Evolutionary conservation across 768 basidiomycete species (phyloP).

Genomic region (Phylloporus rhodoxanthus): DNA sequence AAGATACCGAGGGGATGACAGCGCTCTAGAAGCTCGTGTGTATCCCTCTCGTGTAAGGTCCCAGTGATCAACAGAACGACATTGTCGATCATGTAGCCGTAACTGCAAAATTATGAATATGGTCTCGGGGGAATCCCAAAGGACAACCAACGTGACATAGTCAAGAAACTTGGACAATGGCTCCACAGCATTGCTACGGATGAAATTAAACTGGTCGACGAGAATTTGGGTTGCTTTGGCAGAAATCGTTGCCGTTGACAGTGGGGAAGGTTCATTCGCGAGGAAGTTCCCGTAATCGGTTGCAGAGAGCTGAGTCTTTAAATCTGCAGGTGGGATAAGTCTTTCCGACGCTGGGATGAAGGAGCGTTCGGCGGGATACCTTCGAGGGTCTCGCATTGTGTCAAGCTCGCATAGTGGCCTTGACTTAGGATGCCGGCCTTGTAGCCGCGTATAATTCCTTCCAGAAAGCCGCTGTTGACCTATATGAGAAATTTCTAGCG

Average conservation of each 20-base stretch:
- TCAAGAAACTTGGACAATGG: constrained; percentile 91
- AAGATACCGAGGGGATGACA: constrained; percentile 97
- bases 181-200: constrained; percentile 85
- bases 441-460: constrained; percentile 86
- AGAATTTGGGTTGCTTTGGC: constrained; percentile 94
- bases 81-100: constrained; percentile 99
- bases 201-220: constrained; percentile 95
- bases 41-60: constrained; percentile 94
- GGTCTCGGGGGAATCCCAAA: constrained; percentile 3
- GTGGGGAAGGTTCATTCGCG: constrained; percentile 89
- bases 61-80: constrained; percentile 96
- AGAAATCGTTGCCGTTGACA: constrained; percentile 92
- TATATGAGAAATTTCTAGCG: constrained; percentile 31
- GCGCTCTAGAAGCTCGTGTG: constrained; percentile 90
- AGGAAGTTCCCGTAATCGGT: constrained; percentile 99
- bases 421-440: constrained; percentile 88
- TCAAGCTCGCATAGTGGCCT: constrained; percentile 85
- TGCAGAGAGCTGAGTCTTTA: constrained; percentile 89
- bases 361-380: constrained; percentile 42
- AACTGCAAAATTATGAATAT: constrained; percentile 42
- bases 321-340: constrained; percentile 50
- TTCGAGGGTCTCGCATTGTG: constrained; percentile 96
- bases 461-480: constrained; percentile 72
- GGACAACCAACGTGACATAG: constrained; percentile 82
- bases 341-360: background rate